Percentiles rank a stretch among this genome's conserved stretches.
Evolutionary conservation across 306 rosid species (phyloP).

Genomic region (Cucumis hystrix): DNA sequence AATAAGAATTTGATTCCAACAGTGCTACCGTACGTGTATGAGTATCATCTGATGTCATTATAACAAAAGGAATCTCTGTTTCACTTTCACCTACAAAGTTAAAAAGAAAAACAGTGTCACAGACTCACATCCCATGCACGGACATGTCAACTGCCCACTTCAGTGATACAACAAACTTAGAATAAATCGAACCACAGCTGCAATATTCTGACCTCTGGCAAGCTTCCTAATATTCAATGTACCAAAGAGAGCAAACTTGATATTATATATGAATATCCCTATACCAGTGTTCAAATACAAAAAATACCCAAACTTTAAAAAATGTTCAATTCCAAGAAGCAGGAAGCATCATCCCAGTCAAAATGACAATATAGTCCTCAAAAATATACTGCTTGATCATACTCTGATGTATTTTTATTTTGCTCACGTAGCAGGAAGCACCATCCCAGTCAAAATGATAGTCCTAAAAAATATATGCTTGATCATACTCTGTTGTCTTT

Average conservation of each 20-base stretch:
- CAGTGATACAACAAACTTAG: neutral
- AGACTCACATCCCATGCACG: constrained; percentile 9
- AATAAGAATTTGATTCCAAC: constrained; percentile 68
- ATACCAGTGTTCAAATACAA: neutral
- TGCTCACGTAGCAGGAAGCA: neutral
- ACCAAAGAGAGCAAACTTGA: neutral
- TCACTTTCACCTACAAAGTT: constrained; percentile 36
- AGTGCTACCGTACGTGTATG: constrained; percentile 61
- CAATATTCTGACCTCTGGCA: neutral
- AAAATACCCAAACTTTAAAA: neutral
- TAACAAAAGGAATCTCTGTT: constrained; percentile 56
- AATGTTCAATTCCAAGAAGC: neutral
- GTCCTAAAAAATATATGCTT: neutral
- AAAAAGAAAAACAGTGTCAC: constrained; percentile 11
- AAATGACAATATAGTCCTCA: neutral
- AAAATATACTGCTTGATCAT: neutral
- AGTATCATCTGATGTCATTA: constrained; percentile 96
- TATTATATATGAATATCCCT: neutral
- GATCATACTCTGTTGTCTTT: neutral
- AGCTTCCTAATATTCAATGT: neutral
- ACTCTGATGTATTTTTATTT: too few species aligned
- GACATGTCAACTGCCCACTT: neutral
- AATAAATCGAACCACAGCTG: neutral
- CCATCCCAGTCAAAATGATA: neutral
- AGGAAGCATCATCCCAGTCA: neutral